Evolutionary conservation across 2,329 filamentous ascomycete genomes (phyloP).

Genomic region (Xylaria sp.): DNA sequence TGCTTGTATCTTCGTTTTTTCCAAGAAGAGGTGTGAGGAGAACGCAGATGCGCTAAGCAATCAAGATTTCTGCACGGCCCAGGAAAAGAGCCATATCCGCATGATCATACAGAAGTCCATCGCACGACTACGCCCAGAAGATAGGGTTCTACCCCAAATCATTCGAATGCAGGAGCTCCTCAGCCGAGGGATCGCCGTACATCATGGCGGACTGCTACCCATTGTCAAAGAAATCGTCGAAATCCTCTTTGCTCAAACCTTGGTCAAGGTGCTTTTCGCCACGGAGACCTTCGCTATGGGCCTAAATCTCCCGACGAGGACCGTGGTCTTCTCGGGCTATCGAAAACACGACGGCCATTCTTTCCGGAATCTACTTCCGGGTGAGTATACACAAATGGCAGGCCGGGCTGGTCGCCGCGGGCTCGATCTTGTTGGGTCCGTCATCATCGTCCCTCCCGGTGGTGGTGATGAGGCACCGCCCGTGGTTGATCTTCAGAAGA

Average conservation of each 20-base stretch:
- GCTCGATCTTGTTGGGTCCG: constrained; percentile 89
- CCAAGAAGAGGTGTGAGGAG: constrained; percentile 96
- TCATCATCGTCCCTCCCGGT: constrained; percentile 89
- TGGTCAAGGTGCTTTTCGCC: constrained; percentile 97
- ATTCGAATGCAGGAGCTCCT: constrained; percentile 86
- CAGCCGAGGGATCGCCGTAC: constrained; percentile 89
- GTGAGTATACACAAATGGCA: constrained; percentile 99
- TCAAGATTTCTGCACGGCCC: constrained; percentile 91
- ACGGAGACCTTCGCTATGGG: constrained; percentile 99
- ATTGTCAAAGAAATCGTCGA: constrained; percentile 99
- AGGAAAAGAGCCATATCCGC: constrained; percentile 95
- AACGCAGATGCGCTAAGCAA: constrained; percentile 96
- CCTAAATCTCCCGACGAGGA: constrained; percentile 92
- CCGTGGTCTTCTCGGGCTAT: constrained; percentile 96
- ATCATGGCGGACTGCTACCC: constrained; percentile 91
- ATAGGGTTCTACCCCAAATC: constrained; percentile 91
- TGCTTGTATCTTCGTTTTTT: constrained; percentile 98
- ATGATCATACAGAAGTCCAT: constrained; percentile 98
- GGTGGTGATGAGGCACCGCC: constrained; percentile 87
- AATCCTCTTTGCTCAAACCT: constrained; percentile 91
- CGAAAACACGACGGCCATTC: constrained; percentile 94
- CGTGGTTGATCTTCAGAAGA: constrained; percentile 82
- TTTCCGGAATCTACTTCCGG: constrained; percentile 90
- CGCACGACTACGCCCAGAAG: constrained; percentile 88
- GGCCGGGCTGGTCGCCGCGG: constrained; percentile 93